Percentiles rank a stretch among this genome's conserved stretches.
phyloP scores from a whole-genome alignment of 139 green algal species.

The Microglena sp. region DNA sequence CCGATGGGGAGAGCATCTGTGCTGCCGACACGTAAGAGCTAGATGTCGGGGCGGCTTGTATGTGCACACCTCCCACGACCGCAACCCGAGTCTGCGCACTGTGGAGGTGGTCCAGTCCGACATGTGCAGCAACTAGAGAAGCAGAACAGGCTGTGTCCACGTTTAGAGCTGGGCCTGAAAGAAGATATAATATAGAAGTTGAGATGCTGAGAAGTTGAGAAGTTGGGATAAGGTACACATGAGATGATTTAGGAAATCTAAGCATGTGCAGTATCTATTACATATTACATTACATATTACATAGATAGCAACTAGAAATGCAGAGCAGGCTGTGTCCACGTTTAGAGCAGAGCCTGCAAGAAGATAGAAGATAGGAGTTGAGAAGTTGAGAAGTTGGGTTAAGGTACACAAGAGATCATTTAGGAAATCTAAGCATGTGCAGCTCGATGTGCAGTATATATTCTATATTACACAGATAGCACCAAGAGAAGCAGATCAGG shows the following conservation, averaged over 20 bases:
- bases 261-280: too few species aligned
- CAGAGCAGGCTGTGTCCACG: slow-evolving; percentile 63
- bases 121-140: slow-evolving; percentile 43
- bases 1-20: slow-evolving; percentile 59
- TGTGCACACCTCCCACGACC: slow-evolving; percentile 38
- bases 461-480: slow-evolving; percentile 42
- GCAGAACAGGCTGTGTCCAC: slow-evolving; percentile 65
- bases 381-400: too few species aligned
- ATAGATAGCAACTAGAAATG: slow-evolving; percentile 45
- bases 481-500: slow-evolving; percentile 54
- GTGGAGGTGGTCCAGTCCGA: slow-evolving; percentile 19
- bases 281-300: too few species aligned
- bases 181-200: too few species aligned
- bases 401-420: too few species aligned
- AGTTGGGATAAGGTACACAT: too few species aligned
- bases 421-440: too few species aligned
- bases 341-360: background rate
- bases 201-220: too few species aligned
- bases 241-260: too few species aligned
- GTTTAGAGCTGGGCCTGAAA: background rate
- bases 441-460: too few species aligned
- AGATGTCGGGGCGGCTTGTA: slow-evolving; percentile 33
- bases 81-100: background rate
- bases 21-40: slow-evolving; percentile 39
- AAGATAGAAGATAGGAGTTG: too few species aligned